These are phyloP conservation scores for Lyophyllum shimeji DNA, from an alignment of 768 basidiomycete genomes.

Conservation along the genomic window DNA sequence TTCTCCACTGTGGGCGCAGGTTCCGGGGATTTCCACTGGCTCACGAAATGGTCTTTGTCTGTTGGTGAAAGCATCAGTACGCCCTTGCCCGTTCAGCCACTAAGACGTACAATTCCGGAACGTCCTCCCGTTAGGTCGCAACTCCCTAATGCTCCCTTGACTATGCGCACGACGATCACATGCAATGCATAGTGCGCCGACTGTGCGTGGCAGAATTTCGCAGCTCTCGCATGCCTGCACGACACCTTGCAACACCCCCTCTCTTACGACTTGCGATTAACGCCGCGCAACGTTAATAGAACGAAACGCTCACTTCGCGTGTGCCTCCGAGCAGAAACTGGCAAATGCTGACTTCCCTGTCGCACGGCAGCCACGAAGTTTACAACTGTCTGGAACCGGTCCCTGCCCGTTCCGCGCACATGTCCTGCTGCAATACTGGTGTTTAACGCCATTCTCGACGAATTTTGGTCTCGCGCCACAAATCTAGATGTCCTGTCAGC, in stretches of 20 bases:
- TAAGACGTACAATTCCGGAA: conserved; percentile 51
- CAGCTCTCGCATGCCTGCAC: conserved; percentile 53
- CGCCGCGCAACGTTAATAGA: neutral
- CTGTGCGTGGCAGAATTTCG: conserved; percentile 42
- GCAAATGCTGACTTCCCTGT: conserved; percentile 50
- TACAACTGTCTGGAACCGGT: conserved; percentile 40
- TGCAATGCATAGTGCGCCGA: conserved; percentile 45
- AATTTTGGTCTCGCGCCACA: conserved; percentile 64
- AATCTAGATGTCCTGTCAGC: conserved; percentile 34
- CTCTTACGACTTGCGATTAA: conserved; percentile 31
- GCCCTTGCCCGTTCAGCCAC: conserved; percentile 11
- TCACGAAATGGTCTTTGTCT: conserved; percentile 50
- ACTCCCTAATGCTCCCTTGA: conserved; percentile 46
- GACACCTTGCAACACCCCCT: conserved; percentile 50
- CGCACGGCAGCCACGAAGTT: conserved; percentile 52
- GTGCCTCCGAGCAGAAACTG: conserved; percentile 57
- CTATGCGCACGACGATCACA: conserved; percentile 47
- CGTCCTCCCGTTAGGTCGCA: conserved; percentile 42
- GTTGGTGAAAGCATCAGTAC: conserved; percentile 18
- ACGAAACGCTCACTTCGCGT: conserved; percentile 47
- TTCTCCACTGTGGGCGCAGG: conserved; percentile 46
- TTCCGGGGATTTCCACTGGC: conserved; percentile 50
- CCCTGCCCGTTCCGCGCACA: conserved; percentile 53
- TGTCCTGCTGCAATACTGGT: conserved; percentile 61
- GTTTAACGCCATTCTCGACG: conserved; percentile 56